phyloP scores from a whole-genome alignment of 331 rosid genomes.

The Acacia concinna region DNA sequence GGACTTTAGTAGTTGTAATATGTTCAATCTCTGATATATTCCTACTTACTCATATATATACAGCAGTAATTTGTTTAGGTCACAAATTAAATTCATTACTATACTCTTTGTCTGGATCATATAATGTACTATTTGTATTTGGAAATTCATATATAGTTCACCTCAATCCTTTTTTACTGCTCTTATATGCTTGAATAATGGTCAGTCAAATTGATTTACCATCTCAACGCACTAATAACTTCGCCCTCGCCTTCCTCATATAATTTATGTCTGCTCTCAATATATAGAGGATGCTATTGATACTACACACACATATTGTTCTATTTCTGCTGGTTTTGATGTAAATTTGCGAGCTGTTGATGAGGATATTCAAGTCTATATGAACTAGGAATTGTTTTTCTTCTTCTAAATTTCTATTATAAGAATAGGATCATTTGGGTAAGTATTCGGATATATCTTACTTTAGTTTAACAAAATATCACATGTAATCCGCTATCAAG shows the following conservation, averaged over 20 bases:
- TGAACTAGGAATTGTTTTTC: neutral
- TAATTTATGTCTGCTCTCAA: neutral
- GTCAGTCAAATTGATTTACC: neutral
- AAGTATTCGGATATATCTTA: neutral
- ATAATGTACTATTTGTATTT: neutral
- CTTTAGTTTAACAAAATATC: neutral
- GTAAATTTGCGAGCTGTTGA: neutral
- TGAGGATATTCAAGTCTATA: neutral
- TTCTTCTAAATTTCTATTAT: neutral
- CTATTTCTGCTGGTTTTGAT: neutral
- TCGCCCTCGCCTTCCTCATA: neutral
- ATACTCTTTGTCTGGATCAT: neutral
- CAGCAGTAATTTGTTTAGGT: neutral
- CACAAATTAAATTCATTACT: neutral
- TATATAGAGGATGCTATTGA: neutral
- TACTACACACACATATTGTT: neutral
- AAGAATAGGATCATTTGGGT: neutral
- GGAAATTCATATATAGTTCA: neutral
- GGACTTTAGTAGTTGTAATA: constrained; percentile 32
- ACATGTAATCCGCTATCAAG: neutral
- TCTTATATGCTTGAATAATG: neutral
- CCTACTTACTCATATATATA: neutral
- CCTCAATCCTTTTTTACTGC: neutral
- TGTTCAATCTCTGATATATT: neutral
- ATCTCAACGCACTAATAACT: neutral